Conservation (phyloP, 306 rosid genomes). For the peach (Prunus persica) region DNA sequence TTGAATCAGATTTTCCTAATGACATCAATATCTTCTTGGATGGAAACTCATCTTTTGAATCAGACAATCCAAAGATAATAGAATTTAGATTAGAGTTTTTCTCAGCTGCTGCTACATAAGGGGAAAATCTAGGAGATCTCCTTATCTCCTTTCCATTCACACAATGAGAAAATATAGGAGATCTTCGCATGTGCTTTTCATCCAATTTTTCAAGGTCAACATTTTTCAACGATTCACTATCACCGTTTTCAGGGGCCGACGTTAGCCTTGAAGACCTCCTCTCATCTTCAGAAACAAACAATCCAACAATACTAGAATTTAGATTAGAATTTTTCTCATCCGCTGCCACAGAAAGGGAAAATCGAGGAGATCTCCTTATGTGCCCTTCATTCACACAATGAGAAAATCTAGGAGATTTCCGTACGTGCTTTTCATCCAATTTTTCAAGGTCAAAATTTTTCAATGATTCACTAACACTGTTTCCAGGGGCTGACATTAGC, state of each 20-base stretch:
- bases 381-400: conserved; percentile 10
- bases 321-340: conserved; percentile 6
- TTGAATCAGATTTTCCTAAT: conserved; percentile 25
- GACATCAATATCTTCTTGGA: conserved; percentile 15
- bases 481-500: conserved; percentile 10
- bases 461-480: conserved; percentile 6
- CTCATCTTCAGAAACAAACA: conserved; percentile 35
- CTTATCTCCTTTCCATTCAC: conserved; percentile 22
- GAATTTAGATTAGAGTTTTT: conserved; percentile 12
- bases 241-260: conserved; percentile 6
- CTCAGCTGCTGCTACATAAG: conserved; percentile 23
- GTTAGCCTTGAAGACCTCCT: conserved; percentile 13
- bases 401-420: conserved; percentile 32
- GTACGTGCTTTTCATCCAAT: conserved; percentile 13
- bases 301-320: conserved; percentile 17
- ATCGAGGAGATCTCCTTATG: conserved; percentile 43
- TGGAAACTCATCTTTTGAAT: conserved; percentile 26
- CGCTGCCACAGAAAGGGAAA: conserved; percentile 28
- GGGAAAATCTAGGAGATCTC: conserved; percentile 43
- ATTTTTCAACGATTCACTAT: conserved; percentile 9
- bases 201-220: neutral
- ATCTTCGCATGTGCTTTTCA: conserved; percentile 31
- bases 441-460: conserved; percentile 4
- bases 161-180: conserved; percentile 10
- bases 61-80: conserved; percentile 28